A percentile compares a stretch with the other conserved stretches of the same genome.
phyloP scores from a whole-genome alignment of 2,329 filamentous ascomycete species.

The Aureobasidium sp. region DNA sequence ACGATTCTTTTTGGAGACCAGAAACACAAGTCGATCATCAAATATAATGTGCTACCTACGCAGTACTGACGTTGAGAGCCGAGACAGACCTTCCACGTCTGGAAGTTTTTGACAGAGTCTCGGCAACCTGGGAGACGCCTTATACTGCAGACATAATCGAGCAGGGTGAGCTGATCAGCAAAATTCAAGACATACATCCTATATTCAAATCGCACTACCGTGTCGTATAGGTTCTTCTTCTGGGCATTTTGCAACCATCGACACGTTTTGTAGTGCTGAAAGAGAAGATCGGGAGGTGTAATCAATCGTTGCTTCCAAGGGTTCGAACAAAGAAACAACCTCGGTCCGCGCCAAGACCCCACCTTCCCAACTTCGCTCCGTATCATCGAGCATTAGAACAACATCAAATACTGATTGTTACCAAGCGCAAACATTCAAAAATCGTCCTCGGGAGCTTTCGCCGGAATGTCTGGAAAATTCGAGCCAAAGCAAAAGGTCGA shows the following conservation, averaged over 20 bases:
- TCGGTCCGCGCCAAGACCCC: constrained; percentile 3
- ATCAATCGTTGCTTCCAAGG: not conserved
- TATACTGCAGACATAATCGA: not conserved
- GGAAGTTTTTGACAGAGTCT: not conserved
- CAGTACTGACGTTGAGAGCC: not conserved
- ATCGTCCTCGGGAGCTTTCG: not conserved
- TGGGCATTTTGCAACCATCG: not conserved
- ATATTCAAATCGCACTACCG: not conserved
- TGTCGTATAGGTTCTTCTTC: not conserved
- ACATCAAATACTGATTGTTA: not conserved
- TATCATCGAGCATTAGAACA: not conserved
- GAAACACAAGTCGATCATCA: not conserved
- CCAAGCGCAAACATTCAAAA: not conserved
- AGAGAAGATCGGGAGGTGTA: not conserved
- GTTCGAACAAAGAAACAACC: constrained; percentile 1
- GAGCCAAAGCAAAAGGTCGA: constrained; percentile 70
- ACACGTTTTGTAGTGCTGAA: too few species aligned
- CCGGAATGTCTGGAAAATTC: constrained; percentile 39
- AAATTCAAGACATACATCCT: not conserved
- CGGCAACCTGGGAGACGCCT: not conserved
- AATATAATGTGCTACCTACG: not conserved
- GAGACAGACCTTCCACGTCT: not conserved
- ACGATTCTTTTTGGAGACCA: not conserved
- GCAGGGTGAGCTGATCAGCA: not conserved
- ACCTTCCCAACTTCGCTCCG: not conserved